phyloP scores from a whole-genome alignment of 1,284 basidiomycete genomes.

The Puccinia novopanici region DNA sequence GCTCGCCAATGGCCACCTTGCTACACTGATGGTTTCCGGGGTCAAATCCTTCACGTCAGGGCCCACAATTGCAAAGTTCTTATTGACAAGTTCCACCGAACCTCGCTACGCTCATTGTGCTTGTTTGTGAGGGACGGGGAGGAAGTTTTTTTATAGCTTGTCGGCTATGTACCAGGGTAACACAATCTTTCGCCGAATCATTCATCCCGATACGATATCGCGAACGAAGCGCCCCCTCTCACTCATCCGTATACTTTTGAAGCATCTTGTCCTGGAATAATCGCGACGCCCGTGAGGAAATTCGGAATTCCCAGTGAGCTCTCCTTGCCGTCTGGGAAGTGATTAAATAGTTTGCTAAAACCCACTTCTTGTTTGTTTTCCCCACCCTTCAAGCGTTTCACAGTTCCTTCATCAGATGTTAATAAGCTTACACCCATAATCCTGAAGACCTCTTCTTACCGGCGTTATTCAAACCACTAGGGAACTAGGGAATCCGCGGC shows the following conservation, averaged over 20 bases:
- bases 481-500: too few species aligned
- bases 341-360: not conserved
- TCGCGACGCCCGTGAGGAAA: not conserved
- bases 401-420: not conserved
- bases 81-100: not conserved
- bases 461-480: too few species aligned
- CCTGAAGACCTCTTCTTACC: not conserved
- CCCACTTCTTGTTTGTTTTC: not conserved
- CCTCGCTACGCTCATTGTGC: not conserved
- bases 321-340: not conserved
- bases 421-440: not conserved
- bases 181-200: conserved; percentile 16
- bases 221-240: conserved; percentile 5
- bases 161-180: not conserved
- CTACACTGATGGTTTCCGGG: too few species aligned
- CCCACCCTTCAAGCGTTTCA: not conserved
- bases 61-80: too few species aligned
- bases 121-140: not conserved
- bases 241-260: not conserved
- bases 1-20: too few species aligned
- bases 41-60: too few species aligned
- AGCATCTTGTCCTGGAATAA: not conserved
- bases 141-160: not conserved
- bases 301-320: not conserved
- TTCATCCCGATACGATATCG: conserved; percentile 7